Base-by-base conservation (phyloP, 768 basidiomycete species). In the Thelephora ganbajun region DNA sequence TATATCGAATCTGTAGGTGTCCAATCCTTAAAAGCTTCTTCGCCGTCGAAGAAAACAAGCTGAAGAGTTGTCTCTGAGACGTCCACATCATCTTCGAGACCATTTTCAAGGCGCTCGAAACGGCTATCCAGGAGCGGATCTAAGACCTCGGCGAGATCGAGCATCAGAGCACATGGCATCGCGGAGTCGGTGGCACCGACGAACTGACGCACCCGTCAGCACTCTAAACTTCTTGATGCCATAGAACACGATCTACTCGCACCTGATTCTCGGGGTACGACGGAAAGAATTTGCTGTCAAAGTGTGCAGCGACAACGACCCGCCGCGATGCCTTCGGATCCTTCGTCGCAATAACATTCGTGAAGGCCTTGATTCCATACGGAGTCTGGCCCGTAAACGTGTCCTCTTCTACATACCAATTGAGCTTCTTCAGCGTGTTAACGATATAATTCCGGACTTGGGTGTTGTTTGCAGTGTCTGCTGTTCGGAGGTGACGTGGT, bases 131-230 rank as follows among this genome's bases (percentile, higher is more conserved):
- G 63, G 35, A 93, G 65, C 0, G 78, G 79, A 50, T 86, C 77
- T 35, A 97, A 65, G 5, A 83, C 66, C 63, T 92, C 86, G 0
- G 92, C 96, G 13, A 97, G 67, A 63, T 97, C 92, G 23, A 97
- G 75, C 69, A 99, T 74, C 65, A 98, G 81, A 3, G 92, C 90
- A 54, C 93, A 97, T 2, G 96, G 81, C 33, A 89, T 91, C 5
- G 93, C 96, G 0, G 92, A 96, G 61, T 99, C 96, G 9, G 92
- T 98, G 7, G 96, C 96, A 33, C 96, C 96, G 57, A 99, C 69
- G 61, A 99, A 99, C 88, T 97, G 64, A 53, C 51, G 46, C 20
- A 45, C 26, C n/a, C 2, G 37, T 39, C 48, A 33, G 16, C 22
- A 44, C 48, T 36, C 42, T 30, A 44, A 18, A 44, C 14, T 12